phyloP scores from a whole-genome alignment of 441 rosid species.

The Pelargonium myrrhifolium region DNA sequence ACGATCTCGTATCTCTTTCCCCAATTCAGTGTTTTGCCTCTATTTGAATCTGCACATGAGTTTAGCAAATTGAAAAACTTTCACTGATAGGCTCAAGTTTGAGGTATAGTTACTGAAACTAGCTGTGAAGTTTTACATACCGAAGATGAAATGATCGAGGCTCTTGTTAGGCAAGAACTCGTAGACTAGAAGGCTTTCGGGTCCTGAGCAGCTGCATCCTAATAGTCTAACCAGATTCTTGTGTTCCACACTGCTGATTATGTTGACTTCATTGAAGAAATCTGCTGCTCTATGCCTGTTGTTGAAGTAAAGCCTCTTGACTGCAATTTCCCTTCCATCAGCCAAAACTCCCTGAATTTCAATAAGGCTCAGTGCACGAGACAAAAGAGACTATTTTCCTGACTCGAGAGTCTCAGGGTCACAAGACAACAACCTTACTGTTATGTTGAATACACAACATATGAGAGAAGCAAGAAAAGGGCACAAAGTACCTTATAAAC shows the following conservation, averaged over 20 bases:
- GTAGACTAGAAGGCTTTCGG: constrained; percentile 88
- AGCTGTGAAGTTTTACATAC: constrained; percentile 27
- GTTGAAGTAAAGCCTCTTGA: constrained; percentile 82
- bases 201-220: constrained; percentile 88
- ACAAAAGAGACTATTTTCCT: too few relatives aligned
- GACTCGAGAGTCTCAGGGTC: too few relatives aligned
- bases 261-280: constrained; percentile 88
- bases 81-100: neutral
- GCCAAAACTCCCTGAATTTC: constrained; percentile 59
- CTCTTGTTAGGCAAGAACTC: constrained; percentile 78
- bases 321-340: constrained; percentile 91
- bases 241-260: constrained; percentile 77
- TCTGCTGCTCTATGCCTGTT: constrained; percentile 80
- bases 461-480: too few relatives aligned
- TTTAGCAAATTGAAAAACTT: neutral
- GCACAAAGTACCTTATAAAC: constrained; percentile 76
- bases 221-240: constrained; percentile 79
- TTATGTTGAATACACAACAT: neutral
- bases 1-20: constrained; percentile 50
- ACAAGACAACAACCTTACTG: neutral
- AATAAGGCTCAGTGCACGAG: neutral
- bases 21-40: constrained; percentile 64
- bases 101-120: neutral
- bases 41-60: constrained; percentile 45
- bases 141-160: constrained; percentile 73